These are phyloP conservation scores for Mortierella sp. DNA, from an alignment of 371 early-diverging fungal genomes.

Conservation along the genomic window DNA sequence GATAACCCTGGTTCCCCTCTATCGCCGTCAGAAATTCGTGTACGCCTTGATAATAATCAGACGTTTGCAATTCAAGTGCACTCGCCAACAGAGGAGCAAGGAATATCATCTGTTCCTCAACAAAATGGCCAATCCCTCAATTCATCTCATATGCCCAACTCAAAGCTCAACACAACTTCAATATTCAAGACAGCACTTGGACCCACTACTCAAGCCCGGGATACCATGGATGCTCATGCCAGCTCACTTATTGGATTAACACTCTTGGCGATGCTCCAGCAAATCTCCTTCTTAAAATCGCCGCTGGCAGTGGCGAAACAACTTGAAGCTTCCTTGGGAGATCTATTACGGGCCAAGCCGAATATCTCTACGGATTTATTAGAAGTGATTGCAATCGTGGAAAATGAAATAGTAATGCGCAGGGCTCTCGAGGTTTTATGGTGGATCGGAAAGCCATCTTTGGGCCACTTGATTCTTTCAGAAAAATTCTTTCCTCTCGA, in stretches of 20 bases:
- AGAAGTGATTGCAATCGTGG: conserved; percentile 64
- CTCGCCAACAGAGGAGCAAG: conserved; percentile 52
- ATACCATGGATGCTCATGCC: conserved; percentile 36
- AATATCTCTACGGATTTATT: conserved; percentile 68
- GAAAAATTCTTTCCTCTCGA: conserved; percentile 60
- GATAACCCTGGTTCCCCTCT: conserved; percentile 12
- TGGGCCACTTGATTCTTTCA: conserved; percentile 66
- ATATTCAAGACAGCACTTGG: conserved; percentile 15
- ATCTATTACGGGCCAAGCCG: conserved; percentile 64
- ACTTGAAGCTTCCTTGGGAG: conserved; percentile 65
- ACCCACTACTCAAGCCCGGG: conserved; percentile 26
- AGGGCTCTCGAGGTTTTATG: conserved; percentile 44
- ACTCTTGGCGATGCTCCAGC: conserved; percentile 35
- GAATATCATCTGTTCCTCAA: conserved; percentile 32
- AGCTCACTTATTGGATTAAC: conserved; percentile 43
- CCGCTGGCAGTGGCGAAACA: conserved; percentile 56
- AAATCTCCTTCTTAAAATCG: conserved; percentile 36
- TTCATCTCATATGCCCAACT: conserved; percentile 26
- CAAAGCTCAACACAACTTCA: conserved; percentile 29
- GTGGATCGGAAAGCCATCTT: conserved; percentile 58
- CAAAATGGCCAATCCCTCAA: conserved; percentile 6
- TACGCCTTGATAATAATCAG: conserved; percentile 50
- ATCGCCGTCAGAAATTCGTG: conserved; percentile 54
- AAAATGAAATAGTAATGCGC: conserved; percentile 34
- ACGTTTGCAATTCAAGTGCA: conserved; percentile 56